Evolutionary conservation across 2,329 filamentous ascomycete species (phyloP).

Genomic region (Pseudogymnoascus sp.): DNA sequence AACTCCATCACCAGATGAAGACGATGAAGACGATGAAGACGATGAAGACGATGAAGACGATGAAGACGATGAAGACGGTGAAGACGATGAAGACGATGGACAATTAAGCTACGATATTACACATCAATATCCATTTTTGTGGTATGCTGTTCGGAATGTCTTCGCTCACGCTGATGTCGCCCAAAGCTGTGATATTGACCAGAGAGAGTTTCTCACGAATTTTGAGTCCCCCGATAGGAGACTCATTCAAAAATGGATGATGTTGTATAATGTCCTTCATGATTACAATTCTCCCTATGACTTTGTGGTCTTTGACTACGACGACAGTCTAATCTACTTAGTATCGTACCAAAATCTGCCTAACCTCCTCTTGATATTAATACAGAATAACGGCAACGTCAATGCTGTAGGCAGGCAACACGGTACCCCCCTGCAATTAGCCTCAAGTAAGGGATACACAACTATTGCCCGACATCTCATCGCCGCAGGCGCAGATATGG

Average conservation of each 20-base stretch:
- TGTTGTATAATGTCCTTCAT: neutral
- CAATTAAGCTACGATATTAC: conserved; percentile 8
- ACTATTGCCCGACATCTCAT: neutral
- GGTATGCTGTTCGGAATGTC: conserved; percentile 34
- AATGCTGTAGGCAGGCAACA: neutral
- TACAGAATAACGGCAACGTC: neutral
- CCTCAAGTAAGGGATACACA: neutral
- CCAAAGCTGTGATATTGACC: conserved; percentile 10
- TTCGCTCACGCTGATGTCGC: conserved; percentile 36
- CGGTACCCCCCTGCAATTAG: neutral
- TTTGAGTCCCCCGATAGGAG: neutral
- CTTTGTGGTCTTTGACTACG: neutral
- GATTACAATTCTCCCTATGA: accelerated
- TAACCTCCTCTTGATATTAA: neutral
- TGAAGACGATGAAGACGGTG: too few species aligned
- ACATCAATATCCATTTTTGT: conserved; percentile 35
- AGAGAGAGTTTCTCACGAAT: neutral
- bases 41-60: too few species aligned
- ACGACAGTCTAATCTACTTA: neutral
- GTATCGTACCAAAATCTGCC: neutral
- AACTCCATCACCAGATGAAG: neutral
- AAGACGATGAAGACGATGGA: too few species aligned
- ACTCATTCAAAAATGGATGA: neutral
- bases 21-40: conserved; percentile 17
- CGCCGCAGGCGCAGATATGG: neutral